Percentiles rank a stretch among this genome's conserved stretches.
These are phyloP conservation scores for Cerioporus squamosus DNA, from an alignment of 1,284 basidiomycete genomes.

Conservation along the genomic window DNA sequence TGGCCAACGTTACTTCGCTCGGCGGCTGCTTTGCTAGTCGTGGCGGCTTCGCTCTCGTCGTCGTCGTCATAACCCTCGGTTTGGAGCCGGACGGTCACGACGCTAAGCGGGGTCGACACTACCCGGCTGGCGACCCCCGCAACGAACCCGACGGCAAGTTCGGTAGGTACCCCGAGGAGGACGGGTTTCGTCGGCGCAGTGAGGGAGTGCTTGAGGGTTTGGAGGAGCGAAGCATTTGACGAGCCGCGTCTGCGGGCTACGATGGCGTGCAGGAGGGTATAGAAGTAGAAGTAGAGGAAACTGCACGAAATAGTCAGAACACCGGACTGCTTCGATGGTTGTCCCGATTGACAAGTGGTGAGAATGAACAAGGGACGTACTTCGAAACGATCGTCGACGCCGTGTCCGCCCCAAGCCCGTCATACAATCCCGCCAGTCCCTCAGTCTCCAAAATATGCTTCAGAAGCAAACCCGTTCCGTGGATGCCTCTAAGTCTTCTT, in stretches of 20 bases:
- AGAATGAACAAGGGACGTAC: conserved; percentile 34
- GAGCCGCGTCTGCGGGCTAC: conserved; percentile 23
- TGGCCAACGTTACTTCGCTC: background rate
- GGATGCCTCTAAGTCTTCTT: conserved; percentile 38
- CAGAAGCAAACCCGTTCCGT: conserved; percentile 41
- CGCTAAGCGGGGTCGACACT: conserved; percentile 55
- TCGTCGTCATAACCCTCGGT: conserved; percentile 39
- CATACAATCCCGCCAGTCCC: conserved; percentile 50
- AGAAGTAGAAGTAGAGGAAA: conserved; percentile 46
- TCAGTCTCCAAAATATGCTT: conserved; percentile 41
- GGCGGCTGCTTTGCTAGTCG: background rate
- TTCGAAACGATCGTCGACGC: conserved; percentile 57
- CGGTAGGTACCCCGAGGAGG: conserved; percentile 42
- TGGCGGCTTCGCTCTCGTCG: conserved; percentile 6
- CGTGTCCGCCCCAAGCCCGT: conserved; percentile 54
- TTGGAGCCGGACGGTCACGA: conserved; percentile 56
- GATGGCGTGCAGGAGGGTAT: conserved; percentile 36
- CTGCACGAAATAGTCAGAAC: conserved; percentile 27
- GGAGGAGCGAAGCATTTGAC: conserved; percentile 4
- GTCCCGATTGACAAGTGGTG: too few species aligned
- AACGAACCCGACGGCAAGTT: conserved; percentile 54
- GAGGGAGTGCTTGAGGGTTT: conserved; percentile 17
- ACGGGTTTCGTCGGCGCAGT: conserved; percentile 19
- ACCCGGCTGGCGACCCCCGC: conserved; percentile 59
- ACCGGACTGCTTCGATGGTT: too few species aligned